Evolutionary conservation across 139 green algal species (phyloP).

Genomic region (Dunaliella primolecta): DNA sequence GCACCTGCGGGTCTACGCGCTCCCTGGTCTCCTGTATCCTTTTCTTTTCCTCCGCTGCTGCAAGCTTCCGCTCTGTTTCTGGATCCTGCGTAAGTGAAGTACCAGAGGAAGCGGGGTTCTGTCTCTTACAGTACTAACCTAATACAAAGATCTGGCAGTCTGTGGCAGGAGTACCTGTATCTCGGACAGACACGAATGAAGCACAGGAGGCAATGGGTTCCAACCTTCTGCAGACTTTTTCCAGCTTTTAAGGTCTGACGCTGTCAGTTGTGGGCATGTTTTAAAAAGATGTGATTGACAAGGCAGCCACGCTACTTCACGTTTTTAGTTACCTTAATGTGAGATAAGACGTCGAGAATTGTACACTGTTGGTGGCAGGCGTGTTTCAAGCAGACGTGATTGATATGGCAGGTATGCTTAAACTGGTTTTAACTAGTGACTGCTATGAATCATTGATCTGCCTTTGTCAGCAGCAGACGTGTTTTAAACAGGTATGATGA

Average conservation of each 20-base stretch:
- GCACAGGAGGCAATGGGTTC: background rate
- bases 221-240: background rate
- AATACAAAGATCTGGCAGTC: background rate
- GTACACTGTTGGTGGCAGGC: too few species aligned
- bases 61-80: background rate
- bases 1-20: slow-evolving; percentile 13
- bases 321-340: too few species aligned
- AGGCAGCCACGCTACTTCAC: too few species aligned
- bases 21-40: slow-evolving; percentile 3
- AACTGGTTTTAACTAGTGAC: too few species aligned
- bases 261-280: too few species aligned
- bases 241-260: background rate
- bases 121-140: background rate
- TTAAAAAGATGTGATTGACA: too few species aligned
- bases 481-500: too few species aligned
- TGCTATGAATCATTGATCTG: too few species aligned
- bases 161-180: background rate
- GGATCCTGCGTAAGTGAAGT: background rate
- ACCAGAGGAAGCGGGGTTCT: background rate
- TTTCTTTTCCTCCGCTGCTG: background rate
- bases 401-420: too few species aligned
- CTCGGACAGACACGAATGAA: background rate
- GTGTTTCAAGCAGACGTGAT: too few species aligned
- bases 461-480: too few species aligned
- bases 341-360: too few species aligned